Percentiles rank a stretch among this genome's conserved stretches.
Conservation (phyloP, 2,329 filamentous ascomycete genomes). For the Aspergillus persii region DNA sequence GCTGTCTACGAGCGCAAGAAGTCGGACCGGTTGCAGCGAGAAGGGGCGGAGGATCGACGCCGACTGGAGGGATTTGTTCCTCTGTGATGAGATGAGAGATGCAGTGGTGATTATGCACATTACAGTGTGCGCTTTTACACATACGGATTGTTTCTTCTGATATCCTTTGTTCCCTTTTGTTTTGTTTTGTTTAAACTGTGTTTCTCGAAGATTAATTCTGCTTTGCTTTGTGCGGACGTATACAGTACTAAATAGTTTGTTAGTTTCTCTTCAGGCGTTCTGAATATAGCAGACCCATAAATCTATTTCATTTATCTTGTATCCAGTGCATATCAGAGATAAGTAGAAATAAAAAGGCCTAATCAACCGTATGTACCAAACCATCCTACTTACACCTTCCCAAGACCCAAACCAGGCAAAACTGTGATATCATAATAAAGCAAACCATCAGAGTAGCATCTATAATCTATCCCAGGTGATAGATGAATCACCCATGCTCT, state of each 20-base stretch:
- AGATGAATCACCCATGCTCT: background rate
- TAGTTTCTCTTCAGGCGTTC: background rate
- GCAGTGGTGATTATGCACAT: background rate
- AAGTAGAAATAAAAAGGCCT: background rate
- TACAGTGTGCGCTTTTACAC: background rate
- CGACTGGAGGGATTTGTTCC: conserved; percentile 33
- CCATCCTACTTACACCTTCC: background rate
- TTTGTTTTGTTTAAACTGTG: background rate
- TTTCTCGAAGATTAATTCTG: background rate
- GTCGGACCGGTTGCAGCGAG: conserved; percentile 44
- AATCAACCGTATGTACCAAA: background rate
- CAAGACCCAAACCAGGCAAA: background rate
- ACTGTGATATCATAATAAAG: background rate
- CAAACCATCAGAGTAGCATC: background rate
- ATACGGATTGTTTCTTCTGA: background rate
- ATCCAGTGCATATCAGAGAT: background rate
- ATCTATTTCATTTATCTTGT: background rate
- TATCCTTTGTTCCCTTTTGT: background rate
- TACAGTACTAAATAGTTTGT: background rate
- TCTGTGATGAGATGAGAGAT: conserved; percentile 15
- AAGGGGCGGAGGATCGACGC: conserved; percentile 25
- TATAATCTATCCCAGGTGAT: background rate
- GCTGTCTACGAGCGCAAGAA: conserved; percentile 95
- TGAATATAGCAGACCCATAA: background rate
- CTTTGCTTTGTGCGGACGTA: background rate